Percentiles rank a stretch among this genome's conserved stretches.
These are phyloP conservation scores for Paragyromitra xinjiangensis DNA, from an alignment of 495 filamentous ascomycete genomes.

Conservation along the genomic window DNA sequence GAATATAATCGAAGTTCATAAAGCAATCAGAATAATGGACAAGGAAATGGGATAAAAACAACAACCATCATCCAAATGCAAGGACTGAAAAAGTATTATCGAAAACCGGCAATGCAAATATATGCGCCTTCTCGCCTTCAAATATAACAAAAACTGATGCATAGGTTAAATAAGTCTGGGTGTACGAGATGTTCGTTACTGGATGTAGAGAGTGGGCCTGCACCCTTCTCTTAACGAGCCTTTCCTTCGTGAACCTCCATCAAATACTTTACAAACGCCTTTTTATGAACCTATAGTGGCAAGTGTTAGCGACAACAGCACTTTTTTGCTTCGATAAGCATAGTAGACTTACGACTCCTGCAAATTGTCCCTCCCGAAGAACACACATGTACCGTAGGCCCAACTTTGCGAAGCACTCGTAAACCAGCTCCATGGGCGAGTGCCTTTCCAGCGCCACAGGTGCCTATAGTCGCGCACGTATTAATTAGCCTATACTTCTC, in stretches of 20 bases:
- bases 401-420: conserved; percentile 95
- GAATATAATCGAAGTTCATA: conserved; percentile 44
- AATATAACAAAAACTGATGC: neutral
- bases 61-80: conserved; percentile 3
- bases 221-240: conserved; percentile 21
- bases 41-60: conserved; percentile 32
- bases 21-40: conserved; percentile 48
- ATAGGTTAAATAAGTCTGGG: neutral
- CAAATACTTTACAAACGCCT: conserved; percentile 93
- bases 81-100: neutral
- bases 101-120: neutral
- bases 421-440: conserved; percentile 93
- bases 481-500: neutral
- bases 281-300: conserved; percentile 80
- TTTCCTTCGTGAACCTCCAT: conserved; percentile 61
- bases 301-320: conserved; percentile 50
- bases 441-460: conserved; percentile 87
- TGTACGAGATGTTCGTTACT: neutral
- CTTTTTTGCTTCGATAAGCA: neutral
- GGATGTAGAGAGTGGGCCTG: neutral
- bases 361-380: conserved; percentile 80
- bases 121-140: conserved; percentile 17
- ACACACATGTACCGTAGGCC: conserved; percentile 94
- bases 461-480: conserved; percentile 57
- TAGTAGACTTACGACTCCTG: conserved; percentile 75